Conservation (phyloP, 23 red algal species). For the Gracilaria caudata region DNA sequence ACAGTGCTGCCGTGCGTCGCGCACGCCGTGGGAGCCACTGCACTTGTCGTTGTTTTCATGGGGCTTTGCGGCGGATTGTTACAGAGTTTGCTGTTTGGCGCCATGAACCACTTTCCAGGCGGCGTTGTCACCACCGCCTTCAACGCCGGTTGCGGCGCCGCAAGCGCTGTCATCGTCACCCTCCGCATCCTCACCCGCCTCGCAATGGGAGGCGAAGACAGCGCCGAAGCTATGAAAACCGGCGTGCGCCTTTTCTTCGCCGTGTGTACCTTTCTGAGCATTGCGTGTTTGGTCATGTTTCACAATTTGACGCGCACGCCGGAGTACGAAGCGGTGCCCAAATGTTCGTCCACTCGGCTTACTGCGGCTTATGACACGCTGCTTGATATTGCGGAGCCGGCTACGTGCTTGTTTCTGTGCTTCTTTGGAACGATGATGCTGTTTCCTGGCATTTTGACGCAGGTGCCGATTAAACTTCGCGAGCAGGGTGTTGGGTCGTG, state of each 20-base stretch:
- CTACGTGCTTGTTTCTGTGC: conserved; percentile 22
- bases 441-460: conserved; percentile 52
- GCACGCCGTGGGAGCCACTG: neutral
- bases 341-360: neutral
- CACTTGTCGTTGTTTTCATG: conserved; percentile 8
- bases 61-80: conserved; percentile 42
- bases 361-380: conserved; percentile 43
- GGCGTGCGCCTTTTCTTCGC: conserved; percentile 51
- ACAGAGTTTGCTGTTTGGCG: conserved; percentile 47
- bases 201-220: conserved; percentile 20
- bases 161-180: conserved; percentile 36
- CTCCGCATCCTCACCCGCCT: conserved; percentile 53
- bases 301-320: neutral
- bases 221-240: conserved; percentile 10
- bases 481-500: neutral
- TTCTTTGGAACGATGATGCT: conserved; percentile 38
- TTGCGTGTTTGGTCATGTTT: conserved; percentile 35
- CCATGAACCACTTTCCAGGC: conserved; percentile 26
- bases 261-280: conserved; percentile 35
- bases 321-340: conserved; percentile 2
- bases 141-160: conserved; percentile 36
- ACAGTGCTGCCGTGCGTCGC: neutral
- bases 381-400: conserved; percentile 31
- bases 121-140: conserved; percentile 43
- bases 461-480: conserved; percentile 13